Percentiles rank a stretch among this genome's conserved stretches.
Conservation (phyloP, 768 basidiomycete species). For the Lactarius trivialis region DNA sequence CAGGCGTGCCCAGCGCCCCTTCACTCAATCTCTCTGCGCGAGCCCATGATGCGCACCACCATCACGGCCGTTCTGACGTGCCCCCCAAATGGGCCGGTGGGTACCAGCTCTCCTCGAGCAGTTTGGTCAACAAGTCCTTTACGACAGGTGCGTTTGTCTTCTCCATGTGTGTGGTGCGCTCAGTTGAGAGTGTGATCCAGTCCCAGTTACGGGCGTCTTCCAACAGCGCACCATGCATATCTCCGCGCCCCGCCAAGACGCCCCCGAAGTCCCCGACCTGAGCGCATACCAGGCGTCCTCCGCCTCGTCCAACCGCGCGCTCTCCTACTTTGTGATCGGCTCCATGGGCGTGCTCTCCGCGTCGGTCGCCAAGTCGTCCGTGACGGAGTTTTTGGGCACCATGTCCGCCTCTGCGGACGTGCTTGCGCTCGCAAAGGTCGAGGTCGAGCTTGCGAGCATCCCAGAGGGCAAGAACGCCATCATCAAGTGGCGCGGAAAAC, state of each 20-base stretch:
- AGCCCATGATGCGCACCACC: slow-evolving; percentile 48
- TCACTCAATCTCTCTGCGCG: slow-evolving; percentile 67
- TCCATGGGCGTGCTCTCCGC: slow-evolving; percentile 90
- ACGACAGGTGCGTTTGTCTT: slow-evolving; percentile 45
- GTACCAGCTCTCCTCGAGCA: slow-evolving; percentile 36
- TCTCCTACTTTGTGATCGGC: slow-evolving; percentile 89
- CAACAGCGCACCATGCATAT: slow-evolving; percentile 75
- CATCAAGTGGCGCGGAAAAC: slow-evolving; percentile 99
- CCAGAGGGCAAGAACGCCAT: slow-evolving; percentile 97
- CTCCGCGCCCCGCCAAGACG: slow-evolving; percentile 58
- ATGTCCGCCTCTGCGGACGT: slow-evolving; percentile 98
- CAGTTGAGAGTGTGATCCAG: slow-evolving; percentile 29
- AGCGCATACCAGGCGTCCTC: slow-evolving; percentile 70
- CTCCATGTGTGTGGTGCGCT: not conserved
- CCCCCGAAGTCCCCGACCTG: slow-evolving; percentile 86
- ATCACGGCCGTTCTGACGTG: slow-evolving; percentile 54
- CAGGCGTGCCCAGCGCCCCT: slow-evolving; percentile 73
- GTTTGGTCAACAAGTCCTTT: slow-evolving; percentile 60
- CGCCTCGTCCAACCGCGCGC: slow-evolving; percentile 58
- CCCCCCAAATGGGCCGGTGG: slow-evolving; percentile 61
- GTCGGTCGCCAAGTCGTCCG: slow-evolving; percentile 87
- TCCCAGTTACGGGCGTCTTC: slow-evolving; percentile 46
- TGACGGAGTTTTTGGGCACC: slow-evolving; percentile 89
- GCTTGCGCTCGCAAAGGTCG: slow-evolving; percentile 95
- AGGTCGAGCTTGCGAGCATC: slow-evolving; percentile 82